Evolutionary conservation across 768 basidiomycete genomes (phyloP), one percentile per base, ranked within the genome.

Genomic region (Hericium alpestre): DNA sequence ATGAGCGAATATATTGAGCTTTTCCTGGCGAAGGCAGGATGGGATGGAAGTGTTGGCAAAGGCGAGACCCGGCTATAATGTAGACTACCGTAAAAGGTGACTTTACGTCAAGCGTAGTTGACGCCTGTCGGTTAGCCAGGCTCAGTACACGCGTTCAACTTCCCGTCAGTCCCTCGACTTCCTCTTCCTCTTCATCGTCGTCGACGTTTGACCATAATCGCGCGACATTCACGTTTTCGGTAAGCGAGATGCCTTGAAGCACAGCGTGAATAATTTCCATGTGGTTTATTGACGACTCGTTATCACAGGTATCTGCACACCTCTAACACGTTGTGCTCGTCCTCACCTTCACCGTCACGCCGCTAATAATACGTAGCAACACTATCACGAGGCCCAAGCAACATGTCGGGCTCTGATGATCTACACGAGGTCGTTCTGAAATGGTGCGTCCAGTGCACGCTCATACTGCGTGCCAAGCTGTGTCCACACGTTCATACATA

Each of bases 371-470:
- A 53, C 25, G 18, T 39, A 23, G 18, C 40, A 12, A 22, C 3
- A 47, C 46, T 12, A 18, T 20, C 55, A 32, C 55, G 39, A 56
- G 32, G 18, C 22, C 38, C 18, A 39, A 38, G 16, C n/a, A 56
- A 32, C 55, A 56, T 56, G 55, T 56, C 55, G 15, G 18, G 25
- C 27, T 56, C 55, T 16, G 37, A 32, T 32, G 32, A 56, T 56
- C 38, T 43, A 18, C 55, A 56, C 55, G 55, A 56, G 55, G 55
- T 56, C 49, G 55, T 56, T 8, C 27, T 56, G 9, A 48, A 38
- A 50, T 56, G 55, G 55, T 56, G 15, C 37, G 54, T 37, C n/a
- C 15, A 15, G 11, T 32, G 54, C 54, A 27, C 23, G 15, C 16
- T 43, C 55, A 25, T 23, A 23, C 22, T 49, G 25, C 46, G 13